Evolutionary conservation across 2,329 filamentous ascomycete species (phyloP).

Genomic region (Albifimbria verrucaria): DNA sequence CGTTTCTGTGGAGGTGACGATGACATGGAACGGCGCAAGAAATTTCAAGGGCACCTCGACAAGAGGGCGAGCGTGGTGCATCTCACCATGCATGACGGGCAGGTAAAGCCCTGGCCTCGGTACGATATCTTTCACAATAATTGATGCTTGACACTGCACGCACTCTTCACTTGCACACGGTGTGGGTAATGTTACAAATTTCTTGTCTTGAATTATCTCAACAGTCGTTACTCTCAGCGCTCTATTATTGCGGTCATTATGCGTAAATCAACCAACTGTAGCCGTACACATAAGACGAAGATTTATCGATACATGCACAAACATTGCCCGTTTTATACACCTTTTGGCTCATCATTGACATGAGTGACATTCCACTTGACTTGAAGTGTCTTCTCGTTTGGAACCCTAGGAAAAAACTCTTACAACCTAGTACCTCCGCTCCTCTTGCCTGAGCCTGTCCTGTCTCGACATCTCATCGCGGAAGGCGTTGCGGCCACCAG

Average conservation of each 20-base stretch:
- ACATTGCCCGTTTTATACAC: neutral
- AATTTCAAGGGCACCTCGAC: neutral
- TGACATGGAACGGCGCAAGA: neutral
- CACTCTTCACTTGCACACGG: too few species aligned
- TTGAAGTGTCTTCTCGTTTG: too few species aligned
- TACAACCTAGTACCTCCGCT: neutral
- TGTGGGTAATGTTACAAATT: too few species aligned
- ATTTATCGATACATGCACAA: neutral
- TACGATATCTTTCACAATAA: too few species aligned
- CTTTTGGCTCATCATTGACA: too few species aligned
- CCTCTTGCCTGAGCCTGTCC: constrained; percentile 31
- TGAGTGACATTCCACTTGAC: too few species aligned
- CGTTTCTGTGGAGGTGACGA: neutral
- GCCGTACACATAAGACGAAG: neutral
- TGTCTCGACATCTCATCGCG: constrained; percentile 49
- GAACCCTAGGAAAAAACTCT: too few species aligned
- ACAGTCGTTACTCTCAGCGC: neutral
- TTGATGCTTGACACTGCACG: too few species aligned
- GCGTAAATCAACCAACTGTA: neutral
- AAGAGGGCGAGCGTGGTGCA: neutral
- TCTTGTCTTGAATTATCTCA: neutral
- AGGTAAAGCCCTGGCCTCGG: too few species aligned
- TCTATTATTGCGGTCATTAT: neutral
- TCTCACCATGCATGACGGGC: neutral
- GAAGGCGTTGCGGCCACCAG: constrained; percentile 40